Conservation (phyloP, 805 yeast genomes). For the Candida nemodendra region DNA sequence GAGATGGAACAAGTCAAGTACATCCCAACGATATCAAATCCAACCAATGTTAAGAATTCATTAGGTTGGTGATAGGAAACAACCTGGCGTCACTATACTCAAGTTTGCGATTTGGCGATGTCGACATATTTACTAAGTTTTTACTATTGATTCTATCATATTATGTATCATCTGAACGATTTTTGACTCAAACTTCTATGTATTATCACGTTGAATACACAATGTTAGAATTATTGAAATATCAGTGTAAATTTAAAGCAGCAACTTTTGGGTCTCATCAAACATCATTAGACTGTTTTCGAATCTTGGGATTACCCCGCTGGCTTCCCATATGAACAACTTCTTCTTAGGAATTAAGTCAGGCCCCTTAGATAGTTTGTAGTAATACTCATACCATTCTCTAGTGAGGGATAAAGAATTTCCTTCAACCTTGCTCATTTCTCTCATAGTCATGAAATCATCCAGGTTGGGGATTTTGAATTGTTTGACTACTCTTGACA, state of each 20-base stretch:
- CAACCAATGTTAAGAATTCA: constrained; percentile 69
- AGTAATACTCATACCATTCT: constrained; percentile 15
- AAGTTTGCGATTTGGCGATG: background rate
- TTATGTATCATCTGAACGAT: constrained; percentile 2
- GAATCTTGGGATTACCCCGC: constrained; percentile 10
- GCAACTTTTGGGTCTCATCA: constrained; percentile 21
- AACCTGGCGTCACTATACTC: too few relatives aligned
- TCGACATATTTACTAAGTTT: too few relatives aligned
- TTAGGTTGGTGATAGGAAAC: constrained; percentile 67
- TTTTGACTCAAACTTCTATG: constrained; percentile 6
- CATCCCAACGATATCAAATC: constrained; percentile 57
- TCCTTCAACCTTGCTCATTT: background rate
- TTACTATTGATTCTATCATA: too few relatives aligned
- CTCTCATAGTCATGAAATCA: constrained; percentile 4
- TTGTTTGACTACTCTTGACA: constrained; percentile 1
- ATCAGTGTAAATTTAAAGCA: constrained; percentile 6
- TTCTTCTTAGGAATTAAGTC: constrained; percentile 2
- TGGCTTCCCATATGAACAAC: constrained; percentile 6
- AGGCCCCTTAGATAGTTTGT: constrained; percentile 2
- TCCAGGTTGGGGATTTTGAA: constrained; percentile 8
- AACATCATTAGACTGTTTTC: constrained; percentile 22
- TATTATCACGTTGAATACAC: too few relatives aligned
- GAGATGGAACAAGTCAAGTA: constrained; percentile 27
- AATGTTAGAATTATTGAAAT: too few relatives aligned
- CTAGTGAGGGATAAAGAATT: background rate